A percentile compares a stretch with the other conserved stretches of the same genome.
These are phyloP conservation scores for Solanum chacoense DNA, from an alignment of 305 asterid species.

Conservation along the genomic window DNA sequence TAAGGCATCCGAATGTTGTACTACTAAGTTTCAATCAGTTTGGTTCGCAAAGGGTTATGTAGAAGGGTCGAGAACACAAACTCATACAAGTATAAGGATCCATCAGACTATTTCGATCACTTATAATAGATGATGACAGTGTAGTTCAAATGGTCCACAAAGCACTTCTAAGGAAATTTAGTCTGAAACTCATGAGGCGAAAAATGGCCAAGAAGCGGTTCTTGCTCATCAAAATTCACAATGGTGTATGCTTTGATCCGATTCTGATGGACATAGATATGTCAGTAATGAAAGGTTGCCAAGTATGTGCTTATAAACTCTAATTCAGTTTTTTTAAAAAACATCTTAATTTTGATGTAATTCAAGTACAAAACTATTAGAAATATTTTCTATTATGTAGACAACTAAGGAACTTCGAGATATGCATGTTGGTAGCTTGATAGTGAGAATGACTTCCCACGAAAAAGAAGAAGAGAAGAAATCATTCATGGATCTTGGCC, in stretches of 20 bases:
- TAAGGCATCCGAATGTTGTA: conserved; percentile 8
- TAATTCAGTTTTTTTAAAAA: not conserved
- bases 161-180: not conserved
- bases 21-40: not conserved
- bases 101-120: not conserved
- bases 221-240: conserved; percentile 13
- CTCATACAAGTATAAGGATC: too few relatives aligned
- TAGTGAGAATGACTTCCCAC: conserved; percentile 32
- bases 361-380: not conserved
- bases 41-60: too few relatives aligned
- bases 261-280: conserved; percentile 22
- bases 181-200: conserved; percentile 12
- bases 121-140: conserved; percentile 47
- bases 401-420: conserved; percentile 30
- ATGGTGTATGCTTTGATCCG: conserved; percentile 14
- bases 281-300: conserved; percentile 45
- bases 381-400: conserved; percentile 5
- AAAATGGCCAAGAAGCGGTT: conserved; percentile 23
- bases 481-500: too few relatives aligned
- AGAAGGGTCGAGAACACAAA: too few relatives aligned
- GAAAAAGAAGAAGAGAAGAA: not conserved
- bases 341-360: not conserved
- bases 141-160: conserved; percentile 9
- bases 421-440: conserved; percentile 38
- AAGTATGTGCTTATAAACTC: conserved; percentile 13